Percentiles rank a stretch among this genome's conserved stretches.
Conservation (phyloP, 2,329 filamentous ascomycete species). For the Colletotrichum sp. region DNA sequence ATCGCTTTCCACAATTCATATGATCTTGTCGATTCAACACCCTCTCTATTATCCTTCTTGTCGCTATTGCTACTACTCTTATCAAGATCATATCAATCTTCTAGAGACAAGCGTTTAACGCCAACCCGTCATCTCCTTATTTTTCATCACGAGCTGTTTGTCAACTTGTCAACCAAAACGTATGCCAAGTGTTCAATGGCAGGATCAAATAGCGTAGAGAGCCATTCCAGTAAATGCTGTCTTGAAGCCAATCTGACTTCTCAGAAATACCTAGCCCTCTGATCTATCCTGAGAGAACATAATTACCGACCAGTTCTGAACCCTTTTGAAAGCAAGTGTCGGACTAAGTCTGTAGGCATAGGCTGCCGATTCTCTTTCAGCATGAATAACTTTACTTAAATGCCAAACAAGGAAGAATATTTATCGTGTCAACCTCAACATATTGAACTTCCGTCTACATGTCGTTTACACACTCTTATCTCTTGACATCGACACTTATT, state of each 20-base stretch:
- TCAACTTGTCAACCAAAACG: neutral
- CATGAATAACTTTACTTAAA: neutral
- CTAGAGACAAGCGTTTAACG: neutral
- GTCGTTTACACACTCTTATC: neutral
- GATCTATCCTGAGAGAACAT: neutral
- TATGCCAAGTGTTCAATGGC: neutral
- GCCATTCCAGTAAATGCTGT: neutral
- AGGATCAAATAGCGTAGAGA: neutral
- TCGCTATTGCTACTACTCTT: no score
- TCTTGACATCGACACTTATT: neutral
- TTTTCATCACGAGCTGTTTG: neutral
- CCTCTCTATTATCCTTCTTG: rapidly evolving
- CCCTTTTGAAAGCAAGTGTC: rapidly evolving
- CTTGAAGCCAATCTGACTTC: neutral
- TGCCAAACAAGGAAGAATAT: neutral
- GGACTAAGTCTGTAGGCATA: rapidly evolving
- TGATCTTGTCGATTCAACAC: neutral
- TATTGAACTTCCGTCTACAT: neutral
- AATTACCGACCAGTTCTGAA: rapidly evolving
- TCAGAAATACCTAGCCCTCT: rapidly evolving
- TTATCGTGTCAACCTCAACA: neutral
- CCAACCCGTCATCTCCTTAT: neutral
- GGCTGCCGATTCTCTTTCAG: neutral
- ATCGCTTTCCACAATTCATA: neutral
- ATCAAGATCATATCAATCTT: neutral